Evolutionary conservation across 179 eudicot species (phyloP).

Genomic region (Camellia oleifera): DNA sequence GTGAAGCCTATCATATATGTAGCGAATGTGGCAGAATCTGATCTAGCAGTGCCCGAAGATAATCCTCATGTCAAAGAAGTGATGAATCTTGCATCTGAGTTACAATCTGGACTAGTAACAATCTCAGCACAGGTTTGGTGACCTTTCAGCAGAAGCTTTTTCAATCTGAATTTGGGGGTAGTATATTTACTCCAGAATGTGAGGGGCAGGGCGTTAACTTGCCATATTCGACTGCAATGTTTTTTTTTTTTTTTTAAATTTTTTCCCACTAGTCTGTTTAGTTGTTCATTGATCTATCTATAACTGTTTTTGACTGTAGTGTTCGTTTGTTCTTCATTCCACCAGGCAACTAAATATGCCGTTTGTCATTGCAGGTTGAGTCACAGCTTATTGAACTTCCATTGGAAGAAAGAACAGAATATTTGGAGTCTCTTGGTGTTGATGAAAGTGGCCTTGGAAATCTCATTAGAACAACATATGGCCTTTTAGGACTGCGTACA

Average conservation of each 20-base stretch:
- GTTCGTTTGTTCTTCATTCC: background rate
- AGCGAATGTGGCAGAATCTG: conserved; percentile 96
- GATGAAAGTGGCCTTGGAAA: conserved; percentile 94
- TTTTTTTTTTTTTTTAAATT: no score
- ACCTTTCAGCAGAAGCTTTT: conserved; percentile 6
- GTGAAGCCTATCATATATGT: conserved; percentile 91
- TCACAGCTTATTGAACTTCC: conserved; percentile 97
- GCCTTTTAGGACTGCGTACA: conserved; percentile 83
- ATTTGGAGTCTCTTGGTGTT: conserved; percentile 86
- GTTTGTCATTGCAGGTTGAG: conserved; percentile 65
- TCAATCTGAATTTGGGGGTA: background rate
- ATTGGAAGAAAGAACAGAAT: conserved; percentile 83
- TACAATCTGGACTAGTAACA: conserved; percentile 84
- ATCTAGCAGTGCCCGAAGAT: conserved; percentile 69
- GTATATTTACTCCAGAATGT: background rate
- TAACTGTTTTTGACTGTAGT: background rate
- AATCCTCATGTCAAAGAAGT: conserved; percentile 83
- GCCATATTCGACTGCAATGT: background rate
- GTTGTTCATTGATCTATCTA: background rate
- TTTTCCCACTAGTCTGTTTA: background rate
- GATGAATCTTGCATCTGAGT: conserved; percentile 64
- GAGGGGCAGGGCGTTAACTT: conserved; percentile 5
- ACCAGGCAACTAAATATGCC: conserved; percentile 5
- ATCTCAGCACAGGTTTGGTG: conserved; percentile 83
- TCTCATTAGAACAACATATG: conserved; percentile 88